A percentile compares a stretch with the other conserved stretches of the same genome.
These are phyloP conservation scores for Kandelia obovata DNA, from an alignment of 345 rosid genomes.

Conservation along the genomic window DNA sequence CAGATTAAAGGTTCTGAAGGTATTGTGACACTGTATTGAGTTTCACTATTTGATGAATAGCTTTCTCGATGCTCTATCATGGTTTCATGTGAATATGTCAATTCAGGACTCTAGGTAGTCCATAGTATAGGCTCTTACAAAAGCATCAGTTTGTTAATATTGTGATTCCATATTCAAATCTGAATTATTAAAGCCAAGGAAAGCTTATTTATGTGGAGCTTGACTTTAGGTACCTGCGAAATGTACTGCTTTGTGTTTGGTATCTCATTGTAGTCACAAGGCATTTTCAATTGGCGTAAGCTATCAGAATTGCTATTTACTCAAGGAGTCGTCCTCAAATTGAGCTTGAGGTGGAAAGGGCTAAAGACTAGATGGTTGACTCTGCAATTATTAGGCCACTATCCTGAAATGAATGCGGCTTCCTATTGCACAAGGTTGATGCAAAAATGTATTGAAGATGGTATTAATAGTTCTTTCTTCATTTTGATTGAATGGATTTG, in stretches of 20 bases:
- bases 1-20: constrained; percentile 16
- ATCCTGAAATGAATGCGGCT: neutral
- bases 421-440: constrained; percentile 1
- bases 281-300: neutral
- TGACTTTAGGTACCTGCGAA: constrained; percentile 12
- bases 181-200: constrained; percentile 28
- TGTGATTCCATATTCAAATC: constrained; percentile 32
- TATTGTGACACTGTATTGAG: constrained; percentile 10
- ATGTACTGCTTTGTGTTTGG: constrained; percentile 7
- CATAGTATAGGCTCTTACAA: constrained; percentile 24
- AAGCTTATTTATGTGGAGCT: constrained; percentile 29
- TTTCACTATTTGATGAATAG: constrained; percentile 18
- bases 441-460: neutral
- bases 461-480: too few relatives aligned
- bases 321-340: neutral
- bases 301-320: constrained; percentile 1
- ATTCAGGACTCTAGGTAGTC: constrained; percentile 22
- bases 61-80: constrained; percentile 13
- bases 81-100: constrained; percentile 41
- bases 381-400: neutral
- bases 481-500: too few relatives aligned
- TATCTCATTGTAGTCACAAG: neutral
- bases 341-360: neutral
- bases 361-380: neutral
- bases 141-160: constrained; percentile 22